Percentiles rank a stretch among this genome's conserved stretches.
These are phyloP conservation scores for Lipomyces yamanashiensis DNA, from an alignment of 805 yeast genomes.

Conservation along the genomic window DNA sequence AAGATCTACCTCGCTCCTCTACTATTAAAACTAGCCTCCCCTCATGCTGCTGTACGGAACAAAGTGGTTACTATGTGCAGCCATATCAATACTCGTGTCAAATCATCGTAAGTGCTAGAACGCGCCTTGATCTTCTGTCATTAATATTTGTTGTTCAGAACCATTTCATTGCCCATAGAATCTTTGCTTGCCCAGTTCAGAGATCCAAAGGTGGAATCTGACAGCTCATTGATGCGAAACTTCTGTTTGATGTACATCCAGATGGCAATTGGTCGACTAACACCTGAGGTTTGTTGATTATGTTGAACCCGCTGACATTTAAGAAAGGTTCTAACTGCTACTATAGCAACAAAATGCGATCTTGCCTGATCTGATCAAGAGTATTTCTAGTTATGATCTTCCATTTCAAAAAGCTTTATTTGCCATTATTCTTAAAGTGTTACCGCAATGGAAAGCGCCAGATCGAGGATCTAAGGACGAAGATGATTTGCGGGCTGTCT, in stretches of 20 bases:
- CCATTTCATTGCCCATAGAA: conserved; percentile 64
- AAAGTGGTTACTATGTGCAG: conserved; percentile 70
- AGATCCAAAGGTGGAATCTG: conserved; percentile 50
- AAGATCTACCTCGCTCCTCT: conserved; percentile 74
- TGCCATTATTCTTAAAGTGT: conserved; percentile 59
- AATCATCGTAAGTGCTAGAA: conserved; percentile 45
- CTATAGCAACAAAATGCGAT: conserved; percentile 44
- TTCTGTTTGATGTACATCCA: conserved; percentile 61
- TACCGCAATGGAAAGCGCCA: conserved; percentile 57
- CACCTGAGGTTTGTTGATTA: conserved; percentile 38
- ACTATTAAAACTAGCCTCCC: conserved; percentile 75
- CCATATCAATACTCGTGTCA: conserved; percentile 68
- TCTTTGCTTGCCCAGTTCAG: conserved; percentile 68
- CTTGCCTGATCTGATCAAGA: conserved; percentile 55
- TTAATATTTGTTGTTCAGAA: conserved; percentile 19
- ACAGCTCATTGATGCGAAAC: conserved; percentile 22
- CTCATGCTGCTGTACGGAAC: conserved; percentile 64
- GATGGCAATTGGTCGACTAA: conserved; percentile 65
- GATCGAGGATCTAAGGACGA: conserved; percentile 53
- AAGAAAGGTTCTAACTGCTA: not conserved
- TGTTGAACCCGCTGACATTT: not conserved
- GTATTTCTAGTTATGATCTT: conserved; percentile 50
- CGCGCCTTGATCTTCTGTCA: too few relatives aligned
- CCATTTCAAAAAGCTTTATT: conserved; percentile 62
- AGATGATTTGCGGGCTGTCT: conserved; percentile 44